phyloP scores from a whole-genome alignment of 2,329 filamentous ascomycete species.

The Cephalotrichum gorgonifer region DNA sequence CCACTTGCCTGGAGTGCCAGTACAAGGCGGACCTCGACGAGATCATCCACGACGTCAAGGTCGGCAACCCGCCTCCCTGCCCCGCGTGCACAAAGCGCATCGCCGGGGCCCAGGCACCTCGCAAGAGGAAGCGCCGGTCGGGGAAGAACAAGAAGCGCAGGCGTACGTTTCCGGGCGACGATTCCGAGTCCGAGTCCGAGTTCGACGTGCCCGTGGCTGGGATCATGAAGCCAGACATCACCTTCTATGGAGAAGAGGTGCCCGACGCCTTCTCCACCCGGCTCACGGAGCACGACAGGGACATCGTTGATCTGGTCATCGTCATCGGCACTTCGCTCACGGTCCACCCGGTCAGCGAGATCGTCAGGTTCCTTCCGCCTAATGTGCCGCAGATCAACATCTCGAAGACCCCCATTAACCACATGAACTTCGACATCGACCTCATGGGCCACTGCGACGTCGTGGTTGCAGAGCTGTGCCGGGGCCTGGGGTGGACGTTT shows the following conservation, averaged over 20 bases:
- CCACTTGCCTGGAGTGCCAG: conserved; percentile 75
- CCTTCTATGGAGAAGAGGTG: conserved; percentile 89
- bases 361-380: conserved; percentile 69
- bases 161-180: conserved; percentile 16
- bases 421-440: conserved; percentile 94
- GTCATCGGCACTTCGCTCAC: conserved; percentile 96
- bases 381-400: conserved; percentile 85
- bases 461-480: conserved; percentile 77
- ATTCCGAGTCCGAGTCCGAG: conserved; percentile 30
- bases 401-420: conserved; percentile 69
- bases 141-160: conserved; percentile 27
- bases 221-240: conserved; percentile 96
- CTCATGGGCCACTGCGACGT: conserved; percentile 92
- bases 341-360: conserved; percentile 88
- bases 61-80: conserved; percentile 68
- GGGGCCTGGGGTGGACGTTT: conserved; percentile 70
- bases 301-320: conserved; percentile 77
- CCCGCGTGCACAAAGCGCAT: conserved; percentile 50
- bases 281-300: conserved; percentile 70
- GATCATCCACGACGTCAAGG: conserved; percentile 71
- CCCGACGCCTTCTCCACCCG: conserved; percentile 74
- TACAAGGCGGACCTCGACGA: conserved; percentile 62
- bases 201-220: conserved; percentile 54
- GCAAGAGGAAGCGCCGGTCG: conserved; percentile 27
- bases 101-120: conserved; percentile 18